Evolutionary conservation across 176 grass and related monocot species (phyloP).

Genomic region (Aegilops sharonensis): DNA sequence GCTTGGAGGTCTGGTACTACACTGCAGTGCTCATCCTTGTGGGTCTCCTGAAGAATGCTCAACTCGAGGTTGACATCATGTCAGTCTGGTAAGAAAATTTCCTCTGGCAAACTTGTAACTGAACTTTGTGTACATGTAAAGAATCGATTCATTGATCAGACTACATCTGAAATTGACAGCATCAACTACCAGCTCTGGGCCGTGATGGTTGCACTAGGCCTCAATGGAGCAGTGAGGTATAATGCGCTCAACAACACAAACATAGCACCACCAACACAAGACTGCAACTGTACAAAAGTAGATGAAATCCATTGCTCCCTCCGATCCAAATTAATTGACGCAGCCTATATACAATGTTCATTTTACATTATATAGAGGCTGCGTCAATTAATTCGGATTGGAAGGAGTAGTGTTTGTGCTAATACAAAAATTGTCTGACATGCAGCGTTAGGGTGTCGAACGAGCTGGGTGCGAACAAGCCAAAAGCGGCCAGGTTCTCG

Average conservation of each 20-base stretch:
- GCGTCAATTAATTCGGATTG: no score
- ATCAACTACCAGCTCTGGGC: constrained; percentile 94
- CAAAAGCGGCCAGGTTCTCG: constrained; percentile 70
- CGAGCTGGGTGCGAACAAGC: constrained; percentile 77
- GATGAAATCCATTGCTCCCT: no score
- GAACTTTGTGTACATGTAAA: not conserved
- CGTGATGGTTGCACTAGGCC: constrained; percentile 83
- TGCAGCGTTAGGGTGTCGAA: constrained; percentile 90
- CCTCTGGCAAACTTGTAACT: not conserved
- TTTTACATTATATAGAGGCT: no score
- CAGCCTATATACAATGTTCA: no score
- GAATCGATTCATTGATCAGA: not conserved
- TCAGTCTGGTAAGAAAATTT: constrained; percentile 65
- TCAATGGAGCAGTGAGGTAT: constrained; percentile 86
- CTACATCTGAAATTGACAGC: constrained; percentile 37
- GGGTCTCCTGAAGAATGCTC: constrained; percentile 62
- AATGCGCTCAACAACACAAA: not conserved
- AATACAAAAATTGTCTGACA: no score
- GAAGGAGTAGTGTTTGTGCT: no score
- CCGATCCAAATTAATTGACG: no score
- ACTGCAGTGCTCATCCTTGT: constrained; percentile 79
- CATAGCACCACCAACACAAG: not conserved
- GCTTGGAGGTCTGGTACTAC: constrained; percentile 96
- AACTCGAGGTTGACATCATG: constrained; percentile 73
- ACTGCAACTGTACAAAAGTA: no score